Conservation (phyloP, 2,329 filamentous ascomycete genomes). For the Paecilomyces sp. region DNA sequence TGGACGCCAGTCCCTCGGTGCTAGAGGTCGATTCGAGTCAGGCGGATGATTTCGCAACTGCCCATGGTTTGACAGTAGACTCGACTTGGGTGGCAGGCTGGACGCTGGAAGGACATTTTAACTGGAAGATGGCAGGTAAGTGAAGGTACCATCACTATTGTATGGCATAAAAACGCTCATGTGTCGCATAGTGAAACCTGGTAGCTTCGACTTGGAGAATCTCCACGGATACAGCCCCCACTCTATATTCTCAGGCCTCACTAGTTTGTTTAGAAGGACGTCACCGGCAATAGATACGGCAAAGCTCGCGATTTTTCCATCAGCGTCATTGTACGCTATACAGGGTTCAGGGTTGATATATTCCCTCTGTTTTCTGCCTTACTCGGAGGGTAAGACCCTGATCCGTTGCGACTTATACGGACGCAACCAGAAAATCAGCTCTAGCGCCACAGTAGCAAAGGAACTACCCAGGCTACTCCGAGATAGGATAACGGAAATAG, state of each 20-base stretch:
- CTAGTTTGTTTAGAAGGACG: neutral
- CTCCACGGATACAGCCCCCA: neutral
- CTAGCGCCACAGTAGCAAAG: neutral
- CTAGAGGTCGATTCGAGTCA: slow-evolving; percentile 2
- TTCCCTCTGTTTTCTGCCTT: slow-evolving; percentile 19
- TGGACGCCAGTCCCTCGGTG: slow-evolving; percentile 8
- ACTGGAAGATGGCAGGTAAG: slow-evolving; percentile 27
- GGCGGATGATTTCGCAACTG: slow-evolving; percentile 6
- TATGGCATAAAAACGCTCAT: neutral
- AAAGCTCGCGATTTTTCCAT: slow-evolving; percentile 14
- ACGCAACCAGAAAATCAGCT: neutral
- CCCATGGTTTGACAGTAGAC: slow-evolving; percentile 3
- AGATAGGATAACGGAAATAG: slow-evolving; percentile 1
- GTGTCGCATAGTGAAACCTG: neutral
- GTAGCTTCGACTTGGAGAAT: neutral
- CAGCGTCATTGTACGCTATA: slow-evolving; percentile 15
- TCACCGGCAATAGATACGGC: neutral
- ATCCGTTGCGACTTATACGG: slow-evolving; percentile 26
- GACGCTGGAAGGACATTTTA: slow-evolving; percentile 20
- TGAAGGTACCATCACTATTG: neutral
- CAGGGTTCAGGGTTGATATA: slow-evolving; percentile 12
- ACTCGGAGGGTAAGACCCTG: slow-evolving; percentile 15
- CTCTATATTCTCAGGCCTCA: neutral
- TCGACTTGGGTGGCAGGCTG: slow-evolving; percentile 21
- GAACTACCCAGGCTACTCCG: slow-evolving; percentile 3